Evolutionary conservation across 1,284 basidiomycete species (phyloP), one percentile per base, ranked within the genome.

Genomic region (Cryptococcus neoformans): DNA sequence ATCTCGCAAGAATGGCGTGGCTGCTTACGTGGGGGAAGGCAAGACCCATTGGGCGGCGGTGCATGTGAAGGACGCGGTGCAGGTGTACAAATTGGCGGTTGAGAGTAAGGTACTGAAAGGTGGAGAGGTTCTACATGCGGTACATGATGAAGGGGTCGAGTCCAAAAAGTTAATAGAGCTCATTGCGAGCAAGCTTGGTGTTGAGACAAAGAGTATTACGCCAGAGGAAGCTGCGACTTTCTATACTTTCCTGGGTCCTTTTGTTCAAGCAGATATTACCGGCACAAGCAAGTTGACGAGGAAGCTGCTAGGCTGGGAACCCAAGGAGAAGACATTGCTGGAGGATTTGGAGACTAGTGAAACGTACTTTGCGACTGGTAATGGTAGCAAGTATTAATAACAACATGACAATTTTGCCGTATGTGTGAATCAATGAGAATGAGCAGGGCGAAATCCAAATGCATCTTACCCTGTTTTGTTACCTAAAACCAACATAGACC

Each of bases 11-110:
- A 49, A 16, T 4, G 67, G 68, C 2, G 55, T 16, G 7, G 11
- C 6, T 38, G 11, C n/a, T 10, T 21, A 8, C 21, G n/a, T 46
- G 3, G 11, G 49, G 1, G 57, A 65, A 0, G 59, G 62, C 4
- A 6, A 10, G 9, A 62, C 60, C 40, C 35, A 35, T 41, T 66
- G 65, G 64, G 54, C 64, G 1, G 48, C 59, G 4, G 49, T 50
- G 17, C 42, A 44, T 44, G 21, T 21, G 21, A 40, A 58, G 9
- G 73, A 73, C 53, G 62, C 59, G 2, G 71, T 66, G 0, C 47
- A 12, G 7, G 49, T 72, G 10, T 69, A 62, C 53, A 54, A 58
- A 16, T 54, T 69, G 8, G 69, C 70, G 0, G 39, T 71, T 28
- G 64, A 66, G 21, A 59, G 55, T 40, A 53, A 51, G 14, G 57